Base-by-base conservation (phyloP, 2,329 filamentous ascomycete species). In the Scopulariopsis brevicaulis region DNA sequence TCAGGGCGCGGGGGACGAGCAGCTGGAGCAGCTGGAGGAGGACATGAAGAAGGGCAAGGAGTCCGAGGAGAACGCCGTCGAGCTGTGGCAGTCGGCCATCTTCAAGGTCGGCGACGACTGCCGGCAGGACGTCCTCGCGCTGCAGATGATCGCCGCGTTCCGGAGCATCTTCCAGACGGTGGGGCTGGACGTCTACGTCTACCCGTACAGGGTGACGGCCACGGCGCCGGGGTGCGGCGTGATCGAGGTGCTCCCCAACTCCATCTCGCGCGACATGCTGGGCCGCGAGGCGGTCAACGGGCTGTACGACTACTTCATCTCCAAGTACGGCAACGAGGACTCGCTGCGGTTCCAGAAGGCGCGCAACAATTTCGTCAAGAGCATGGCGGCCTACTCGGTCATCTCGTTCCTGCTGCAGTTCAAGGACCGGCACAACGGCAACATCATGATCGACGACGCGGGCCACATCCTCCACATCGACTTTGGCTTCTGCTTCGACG, bases 61-160 rank as follows among this genome's bases (percentile, higher is more conserved):
- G 40, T 18, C 20, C 61, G 79, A 79, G 37, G 73, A 74, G 57
- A 83, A 81, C 65, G 89, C 84, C 0, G 84, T 96, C 64, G 95
- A 99, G 70, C 87, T 93, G n/a, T 97, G 94, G 95, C 94, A 99
- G 71, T 96, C 91, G 1, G 94, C 93, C 59, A 99, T 99, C 67
- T 99, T 99, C 84, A 99, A 99, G 71, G 95, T 99, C 54, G 94
- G 94, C 61, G 94, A 99, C 69, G 94, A 99, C 71, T 97, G 94
- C 69, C 87, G 94, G 55, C 94, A 99, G 73, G 95, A 99, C 66
- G 89, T 99, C 56, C 79, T 99, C 60, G 94, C 94, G 1, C 77
- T 99, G 61, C 94, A 99, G 72, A 95, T 99, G 87, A 96, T 99
- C 69, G 87, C 94, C 0, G 91, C 92, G 1, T 99, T 99, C 78